phyloP scores from a whole-genome alignment of 345 rosid genomes.

The Toxicodendron radicans region DNA sequence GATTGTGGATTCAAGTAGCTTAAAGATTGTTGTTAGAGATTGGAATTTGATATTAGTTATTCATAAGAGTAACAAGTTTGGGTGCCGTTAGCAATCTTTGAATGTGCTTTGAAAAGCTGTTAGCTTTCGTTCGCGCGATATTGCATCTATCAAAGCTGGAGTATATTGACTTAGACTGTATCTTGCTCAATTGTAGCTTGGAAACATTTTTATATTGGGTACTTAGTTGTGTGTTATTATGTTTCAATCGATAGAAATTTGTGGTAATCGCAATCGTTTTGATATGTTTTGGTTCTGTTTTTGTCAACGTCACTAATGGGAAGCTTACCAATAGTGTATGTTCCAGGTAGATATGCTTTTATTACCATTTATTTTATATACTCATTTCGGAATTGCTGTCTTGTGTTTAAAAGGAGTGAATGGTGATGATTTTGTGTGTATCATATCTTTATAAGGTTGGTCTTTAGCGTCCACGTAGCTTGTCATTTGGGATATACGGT shows the following conservation, averaged over 20 bases:
- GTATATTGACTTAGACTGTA: not conserved
- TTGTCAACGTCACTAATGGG: not conserved
- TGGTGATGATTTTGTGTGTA: not conserved
- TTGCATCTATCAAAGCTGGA: not conserved
- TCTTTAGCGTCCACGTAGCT: not conserved
- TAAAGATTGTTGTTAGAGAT: not conserved
- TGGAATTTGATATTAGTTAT: not conserved
- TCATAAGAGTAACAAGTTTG: not conserved
- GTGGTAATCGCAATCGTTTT: not conserved
- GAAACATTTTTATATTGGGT: not conserved
- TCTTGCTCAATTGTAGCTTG: constrained; percentile 6
- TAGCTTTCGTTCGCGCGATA: not conserved
- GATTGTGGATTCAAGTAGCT: constrained; percentile 4
- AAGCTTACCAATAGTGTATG: not conserved
- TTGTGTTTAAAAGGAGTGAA: not conserved
- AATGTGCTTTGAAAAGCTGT: not conserved
- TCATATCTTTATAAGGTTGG: not conserved
- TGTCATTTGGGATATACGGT: not conserved
- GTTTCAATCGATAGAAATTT: not conserved
- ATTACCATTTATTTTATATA: not conserved
- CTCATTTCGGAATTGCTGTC: not conserved
- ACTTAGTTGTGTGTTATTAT: not conserved
- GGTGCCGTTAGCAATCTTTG: not conserved
- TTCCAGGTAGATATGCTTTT: not conserved
- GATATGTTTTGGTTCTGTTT: not conserved